Percentiles rank a stretch among this genome's conserved stretches.
These are phyloP conservation scores for Chaetomiaceae sp. DNA, from an alignment of 2,329 filamentous ascomycete species.

Conservation along the genomic window DNA sequence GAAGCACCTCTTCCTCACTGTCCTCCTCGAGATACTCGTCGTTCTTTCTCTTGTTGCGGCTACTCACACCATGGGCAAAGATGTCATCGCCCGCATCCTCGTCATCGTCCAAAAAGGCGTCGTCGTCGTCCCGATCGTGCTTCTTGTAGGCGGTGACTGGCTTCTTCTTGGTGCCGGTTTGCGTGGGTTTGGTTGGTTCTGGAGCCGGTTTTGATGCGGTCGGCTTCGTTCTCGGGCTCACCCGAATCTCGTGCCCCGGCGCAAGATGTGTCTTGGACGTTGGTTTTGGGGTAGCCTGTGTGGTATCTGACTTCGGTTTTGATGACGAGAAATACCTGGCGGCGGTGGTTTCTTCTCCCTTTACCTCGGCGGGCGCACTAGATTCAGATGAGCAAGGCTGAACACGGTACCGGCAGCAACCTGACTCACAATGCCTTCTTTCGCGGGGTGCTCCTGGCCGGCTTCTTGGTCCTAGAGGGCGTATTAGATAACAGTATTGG, in stretches of 20 bases:
- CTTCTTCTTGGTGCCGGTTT: slow-evolving; percentile 40
- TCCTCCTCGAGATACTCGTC: slow-evolving; percentile 73
- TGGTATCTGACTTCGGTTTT: slow-evolving; percentile 40
- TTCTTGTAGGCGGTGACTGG: slow-evolving; percentile 40
- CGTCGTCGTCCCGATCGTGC: slow-evolving; percentile 47
- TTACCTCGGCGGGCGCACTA: slow-evolving; percentile 38
- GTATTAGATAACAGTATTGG: slow-evolving; percentile 13
- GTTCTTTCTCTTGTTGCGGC: slow-evolving; percentile 60
- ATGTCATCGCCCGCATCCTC: slow-evolving; percentile 77
- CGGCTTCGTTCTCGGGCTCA: slow-evolving; percentile 49
- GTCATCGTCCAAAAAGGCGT: slow-evolving; percentile 61
- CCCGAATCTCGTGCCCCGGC: slow-evolving; percentile 44
- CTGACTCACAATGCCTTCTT: slow-evolving; percentile 52
- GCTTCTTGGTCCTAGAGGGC: slow-evolving; percentile 49
- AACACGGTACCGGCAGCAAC: not conserved
- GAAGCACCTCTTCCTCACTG: slow-evolving; percentile 64
- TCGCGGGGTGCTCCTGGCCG: slow-evolving; percentile 45
- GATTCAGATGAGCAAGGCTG: slow-evolving; percentile 8
- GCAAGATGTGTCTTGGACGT: slow-evolving; percentile 37
- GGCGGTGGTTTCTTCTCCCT: slow-evolving; percentile 50
- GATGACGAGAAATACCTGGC: slow-evolving; percentile 54
- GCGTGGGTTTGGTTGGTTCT: slow-evolving; percentile 30
- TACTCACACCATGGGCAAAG: slow-evolving; percentile 68
- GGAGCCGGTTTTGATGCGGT: slow-evolving; percentile 31
- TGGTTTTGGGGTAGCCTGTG: slow-evolving; percentile 39